Evolutionary conservation across 2,329 filamentous ascomycete species (phyloP), one percentile per base, ranked within the genome.

Genomic region (Chaetomiaceae sp.): DNA sequence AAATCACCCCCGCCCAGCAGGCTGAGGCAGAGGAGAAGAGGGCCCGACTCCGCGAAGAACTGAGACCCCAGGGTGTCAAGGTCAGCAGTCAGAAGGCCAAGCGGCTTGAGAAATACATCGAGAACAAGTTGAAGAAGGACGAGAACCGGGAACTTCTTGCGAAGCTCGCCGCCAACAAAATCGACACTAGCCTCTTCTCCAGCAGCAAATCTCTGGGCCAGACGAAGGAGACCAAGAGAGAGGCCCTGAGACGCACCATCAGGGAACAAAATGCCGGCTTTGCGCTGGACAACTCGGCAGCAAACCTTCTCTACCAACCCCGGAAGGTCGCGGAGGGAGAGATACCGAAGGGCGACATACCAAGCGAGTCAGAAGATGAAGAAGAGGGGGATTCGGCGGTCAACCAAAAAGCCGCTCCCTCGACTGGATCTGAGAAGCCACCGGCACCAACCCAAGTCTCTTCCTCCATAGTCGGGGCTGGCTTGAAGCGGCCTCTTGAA

Each of bases 111-210:
- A 85, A 85, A 63, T 85, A 85, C 64, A 83, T 85, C 58, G 91
- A 97, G 62, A 93, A 80, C 52, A 99, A 99, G 76, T 74, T 99
- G 40, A 87, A 85, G 68, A 96, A 95, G 68, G 93, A 99, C 65
- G 92, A 97, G 68, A 95, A 89, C 62, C 76, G 88, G 23, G 86
- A 83, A 50, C 73, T 99, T 25, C 76, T 97, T 60, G 87, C 87
- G 64, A 91, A 93, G 65, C 77, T 99, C 21, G 87, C 88, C 16
- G 77, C 82, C 54, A 78, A 82, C 48, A 90, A 86, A 63, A 80
- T 93, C 58, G 91, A 97, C 65, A 95, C 89, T 1, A 88, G 80
- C 55, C 72, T 89, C 17, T 85, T 95, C 55, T 77, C 83, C 51
- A 96, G 89, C 66, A 87, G 86, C 46, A 87, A 82, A 58, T 82